A percentile compares a stretch with the other conserved stretches of the same genome.
phyloP scores from a whole-genome alignment of 1,284 basidiomycete genomes.

The Marasmius fiardii region DNA sequence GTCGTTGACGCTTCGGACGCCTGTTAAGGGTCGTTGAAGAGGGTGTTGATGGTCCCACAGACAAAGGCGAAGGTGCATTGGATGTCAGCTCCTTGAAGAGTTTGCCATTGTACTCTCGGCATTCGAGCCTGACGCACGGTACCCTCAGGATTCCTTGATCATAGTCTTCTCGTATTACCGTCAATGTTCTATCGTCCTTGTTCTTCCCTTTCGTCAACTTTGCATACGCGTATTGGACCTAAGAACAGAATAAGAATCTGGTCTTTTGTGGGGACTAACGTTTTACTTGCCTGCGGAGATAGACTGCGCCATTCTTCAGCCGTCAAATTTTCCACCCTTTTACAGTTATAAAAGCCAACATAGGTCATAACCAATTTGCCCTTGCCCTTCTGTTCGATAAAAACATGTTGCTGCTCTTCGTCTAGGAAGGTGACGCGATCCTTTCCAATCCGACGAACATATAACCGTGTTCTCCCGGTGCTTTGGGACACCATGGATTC shows the following conservation, averaged over 20 bases:
- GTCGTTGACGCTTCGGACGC: too few relatives aligned
- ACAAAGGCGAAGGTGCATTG: too few relatives aligned
- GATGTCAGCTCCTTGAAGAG: neutral
- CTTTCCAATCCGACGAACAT: slow-evolving; percentile 42
- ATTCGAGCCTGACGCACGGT: slow-evolving; percentile 37
- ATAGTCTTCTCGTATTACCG: slow-evolving; percentile 35
- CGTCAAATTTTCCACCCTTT: slow-evolving; percentile 30
- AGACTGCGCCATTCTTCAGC: slow-evolving; percentile 36
- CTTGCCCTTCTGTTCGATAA: slow-evolving; percentile 30
- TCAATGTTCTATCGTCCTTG: slow-evolving; percentile 24
- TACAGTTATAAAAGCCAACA: slow-evolving; percentile 36
- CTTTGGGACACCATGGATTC: slow-evolving; percentile 42
- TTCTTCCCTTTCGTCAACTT: slow-evolving; percentile 34
- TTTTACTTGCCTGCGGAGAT: slow-evolving; percentile 25
- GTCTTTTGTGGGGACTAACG: neutral
- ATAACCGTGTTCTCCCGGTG: slow-evolving; percentile 39
- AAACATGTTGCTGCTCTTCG: slow-evolving; percentile 33
- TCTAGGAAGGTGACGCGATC: slow-evolving; percentile 33
- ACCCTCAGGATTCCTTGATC: slow-evolving; percentile 35
- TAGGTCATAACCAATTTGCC: slow-evolving; percentile 23
- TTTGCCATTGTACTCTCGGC: neutral
- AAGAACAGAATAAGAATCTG: neutral
- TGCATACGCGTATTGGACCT: slow-evolving; percentile 33
- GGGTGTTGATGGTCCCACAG: too few relatives aligned
- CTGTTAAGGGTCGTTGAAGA: too few relatives aligned